phyloP scores from a whole-genome alignment of 1,284 basidiomycete species.

The Schizophyllum commune region DNA sequence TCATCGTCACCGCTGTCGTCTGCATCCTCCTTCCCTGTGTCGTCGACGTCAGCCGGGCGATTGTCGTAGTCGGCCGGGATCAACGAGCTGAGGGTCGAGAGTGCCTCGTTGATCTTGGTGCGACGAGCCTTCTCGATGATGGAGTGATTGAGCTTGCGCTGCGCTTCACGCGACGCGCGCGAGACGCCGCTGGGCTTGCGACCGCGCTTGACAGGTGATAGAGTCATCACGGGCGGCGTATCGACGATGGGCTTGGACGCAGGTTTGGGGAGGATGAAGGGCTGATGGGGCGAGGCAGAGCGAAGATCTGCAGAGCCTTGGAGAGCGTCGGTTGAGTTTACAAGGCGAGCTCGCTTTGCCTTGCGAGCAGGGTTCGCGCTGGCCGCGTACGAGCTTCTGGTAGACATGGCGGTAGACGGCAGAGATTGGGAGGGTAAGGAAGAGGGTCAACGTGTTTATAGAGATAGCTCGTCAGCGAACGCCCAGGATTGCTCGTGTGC shows the following conservation, averaged over 20 bases:
- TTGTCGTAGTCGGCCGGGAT: slow-evolving; percentile 49
- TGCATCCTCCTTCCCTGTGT: slow-evolving; percentile 10
- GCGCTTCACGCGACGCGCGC: slow-evolving; percentile 64
- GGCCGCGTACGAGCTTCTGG: slow-evolving; percentile 32
- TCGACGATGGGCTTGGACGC: slow-evolving; percentile 15
- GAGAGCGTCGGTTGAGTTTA: slow-evolving; percentile 10
- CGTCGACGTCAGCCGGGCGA: slow-evolving; percentile 17
- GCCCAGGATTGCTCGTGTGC: neutral
- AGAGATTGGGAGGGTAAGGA: neutral
- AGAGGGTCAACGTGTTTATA: neutral
- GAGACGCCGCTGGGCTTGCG: slow-evolving; percentile 58
- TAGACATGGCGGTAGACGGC: neutral
- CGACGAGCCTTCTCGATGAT: slow-evolving; percentile 77
- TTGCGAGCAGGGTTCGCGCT: slow-evolving; percentile 51
- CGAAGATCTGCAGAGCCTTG: slow-evolving; percentile 11
- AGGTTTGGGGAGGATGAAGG: slow-evolving; percentile 13
- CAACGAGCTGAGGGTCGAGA: slow-evolving; percentile 55
- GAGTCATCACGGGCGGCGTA: slow-evolving; percentile 14
- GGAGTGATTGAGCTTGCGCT: slow-evolving; percentile 76
- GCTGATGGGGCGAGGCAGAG: slow-evolving; percentile 8
- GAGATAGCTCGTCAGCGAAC: neutral
- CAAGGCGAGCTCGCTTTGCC: slow-evolving; percentile 38
- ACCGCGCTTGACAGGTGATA: slow-evolving; percentile 42
- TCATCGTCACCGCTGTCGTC: slow-evolving; percentile 23
- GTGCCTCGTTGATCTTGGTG: slow-evolving; percentile 78